Base-by-base conservation (phyloP, 2,329 filamentous ascomycete species). In the Sclerotinia nivalis region DNA sequence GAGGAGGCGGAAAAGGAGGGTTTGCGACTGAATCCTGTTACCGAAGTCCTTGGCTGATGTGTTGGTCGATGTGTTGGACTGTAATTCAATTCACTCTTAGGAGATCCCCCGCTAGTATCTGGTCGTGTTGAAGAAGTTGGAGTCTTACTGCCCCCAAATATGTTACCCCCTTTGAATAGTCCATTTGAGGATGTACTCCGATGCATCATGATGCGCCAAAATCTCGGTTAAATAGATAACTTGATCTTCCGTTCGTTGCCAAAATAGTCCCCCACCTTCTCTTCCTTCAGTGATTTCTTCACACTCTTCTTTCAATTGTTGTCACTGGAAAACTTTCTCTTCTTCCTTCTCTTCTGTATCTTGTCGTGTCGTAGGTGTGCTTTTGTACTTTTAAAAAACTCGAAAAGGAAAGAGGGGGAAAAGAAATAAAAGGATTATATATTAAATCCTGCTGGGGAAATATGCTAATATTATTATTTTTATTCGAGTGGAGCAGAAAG, bases 11-110 rank as follows among this genome's bases (percentile, higher is more conserved):
- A 83, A 71, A 87, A 82, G 56, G 86, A 87, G 12, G 85, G 73
- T 76, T 86, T 87, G 74, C 85, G 86, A 69, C 82, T 80, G 76
- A 87, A 85, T 78, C 74, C 84, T 84, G 62, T 84, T 83, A 68
- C 25, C 25, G 77, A 85, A 82, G 78, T 71, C 15, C 65, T 72
- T 45, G 69, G 68, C 9, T 71, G 68, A 56, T 69, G 61, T 40
- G 47, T 45, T n/a, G 43, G 58, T 56, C 55, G 67, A 43, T 61
- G 47, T 9, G 58, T 55, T 22, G 67, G 69, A 49, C 69, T 71
- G 28, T 68, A 70, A 15, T 70, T 69, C 59, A 72, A 73, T 47
- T 77, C 74, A 71, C 69, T 74, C 54, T 72, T 70, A 54, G 70
- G 69, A 49, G 71, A 74, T 50, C 72, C 76, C 60, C 72, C 72